Evolutionary conservation across 495 filamentous ascomycete species (phyloP), one percentile per base, ranked within the genome.

Genomic region (Staphylotrichum tortipilum): DNA sequence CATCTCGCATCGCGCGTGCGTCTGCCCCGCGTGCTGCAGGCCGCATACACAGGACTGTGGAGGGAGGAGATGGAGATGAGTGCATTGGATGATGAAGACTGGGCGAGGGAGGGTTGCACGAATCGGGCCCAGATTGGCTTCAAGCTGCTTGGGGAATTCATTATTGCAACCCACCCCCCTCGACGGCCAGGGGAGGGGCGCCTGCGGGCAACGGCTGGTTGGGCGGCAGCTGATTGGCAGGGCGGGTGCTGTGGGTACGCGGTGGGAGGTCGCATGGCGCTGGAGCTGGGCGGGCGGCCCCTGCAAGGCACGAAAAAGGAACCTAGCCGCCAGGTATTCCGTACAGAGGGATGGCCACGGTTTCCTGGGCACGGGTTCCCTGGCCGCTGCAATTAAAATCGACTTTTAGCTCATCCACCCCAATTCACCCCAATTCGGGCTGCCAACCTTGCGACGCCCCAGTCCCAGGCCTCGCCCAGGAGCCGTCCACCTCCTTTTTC

Each of bases 381-480:
- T 55, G 52, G 15, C 26, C 31, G 41, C 15, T 49, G 58, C 56
- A 64, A 64, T 64, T 59, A 62, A 59, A 64, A 33, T n/a, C 45
- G 12, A 38, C 45, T 47, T 40, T 55, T 60, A 60, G 57, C 57
- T 58, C 52, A 46, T 50, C 45, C 52, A 50, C 46, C 29, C 31
- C 45, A 34, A 51, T 47, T 35, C 42, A n/a, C n/a, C n/a, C n/a
- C n/a, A n/a, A n/a, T n/a, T n/a, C n/a, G n/a, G 38, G 47, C 46
- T 47, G 28, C 29, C 37, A 50, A n/a, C n/a, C n/a, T n/a, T n/a
- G n/a, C n/a, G n/a, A n/a, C n/a, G n/a, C n/a, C 39, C 52, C 41
- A 35, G 26, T 10, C 39, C 52, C 41, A 33, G 47, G 34, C 59
- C 53, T 48, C 48, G n/a, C n/a, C n/a, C n/a, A n/a, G n/a, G n/a